Evolutionary conservation across 768 basidiomycete species (phyloP), one percentile per base, ranked within the genome.

Genomic region (Suillus luteus): DNA sequence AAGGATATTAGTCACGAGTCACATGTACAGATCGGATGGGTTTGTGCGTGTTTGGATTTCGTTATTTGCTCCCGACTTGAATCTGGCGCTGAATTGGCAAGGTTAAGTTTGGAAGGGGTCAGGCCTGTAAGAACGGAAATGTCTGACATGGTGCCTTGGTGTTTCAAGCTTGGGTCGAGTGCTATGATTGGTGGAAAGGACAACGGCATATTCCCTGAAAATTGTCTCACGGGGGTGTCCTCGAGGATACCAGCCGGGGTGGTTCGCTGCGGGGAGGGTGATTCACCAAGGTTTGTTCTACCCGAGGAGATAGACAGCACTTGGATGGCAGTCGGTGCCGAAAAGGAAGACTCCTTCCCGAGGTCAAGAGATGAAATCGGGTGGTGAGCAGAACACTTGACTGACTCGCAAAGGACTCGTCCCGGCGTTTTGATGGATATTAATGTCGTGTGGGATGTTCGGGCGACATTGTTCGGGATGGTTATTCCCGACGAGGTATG

Each of bases 41-140:
- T 79, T 81, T 82, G 77, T 52, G 52, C 41, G 8, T 79, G 69
- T 72, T 81, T 80, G 78, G 69, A 72, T 41, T 55, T 17, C 22
- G 1, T n/a, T n/a, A n/a, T 55, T 17, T 54, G 31, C 35, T 55
- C 37, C 37, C n/a, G n/a, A n/a, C n/a, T n/a, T n/a, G n/a, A n/a
- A n/a, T n/a, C n/a, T n/a, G n/a, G n/a, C n/a, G n/a, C n/a, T n/a
- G n/a, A n/a, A n/a, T n/a, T n/a, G n/a, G n/a, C 27, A 75, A 75
- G 65, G 74, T 75, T 75, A 75, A 62, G 74, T 75, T 75, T 76
- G 66, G 55, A 62, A 51, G 37, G n/a, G 60, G 38, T 61, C 46
- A 48, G n/a, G 46, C 71, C 46, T 46, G 62, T 64, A 65, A 68
- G 69, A 33, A 69, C 75, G 73, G 75, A n/a, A n/a, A n/a, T n/a